Conservation (phyloP, 345 rosid species). For the Populus alba region DNA sequence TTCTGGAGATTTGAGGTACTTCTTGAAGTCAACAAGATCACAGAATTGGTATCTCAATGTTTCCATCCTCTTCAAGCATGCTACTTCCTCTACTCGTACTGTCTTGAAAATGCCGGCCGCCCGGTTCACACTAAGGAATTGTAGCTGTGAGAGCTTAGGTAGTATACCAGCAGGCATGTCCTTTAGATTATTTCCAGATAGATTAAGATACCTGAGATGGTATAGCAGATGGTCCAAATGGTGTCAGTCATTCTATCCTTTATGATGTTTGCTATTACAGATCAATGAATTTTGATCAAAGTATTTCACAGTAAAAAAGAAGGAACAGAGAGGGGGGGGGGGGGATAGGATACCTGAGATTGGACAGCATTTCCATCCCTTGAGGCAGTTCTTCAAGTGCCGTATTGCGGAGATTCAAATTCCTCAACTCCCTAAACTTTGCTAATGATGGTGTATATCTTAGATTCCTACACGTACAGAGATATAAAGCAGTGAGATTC, state of each 20-base stretch:
- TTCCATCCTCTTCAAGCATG: constrained; percentile 3
- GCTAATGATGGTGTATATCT: constrained; percentile 18
- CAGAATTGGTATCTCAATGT: background rate
- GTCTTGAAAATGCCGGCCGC: background rate
- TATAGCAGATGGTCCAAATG: background rate
- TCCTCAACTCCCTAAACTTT: constrained; percentile 4
- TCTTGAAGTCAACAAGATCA: background rate
- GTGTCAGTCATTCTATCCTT: background rate
- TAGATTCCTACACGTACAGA: fast-evolving
- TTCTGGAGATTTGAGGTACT: background rate
- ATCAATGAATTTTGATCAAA: background rate
- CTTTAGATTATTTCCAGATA: background rate
- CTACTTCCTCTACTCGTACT: constrained; percentile 8
- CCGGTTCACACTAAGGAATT: background rate
- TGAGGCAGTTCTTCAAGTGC: constrained; percentile 12
- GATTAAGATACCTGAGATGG: background rate
- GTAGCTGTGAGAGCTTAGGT: constrained; percentile 1
- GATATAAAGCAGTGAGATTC: constrained; percentile 16
- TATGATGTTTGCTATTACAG: background rate
- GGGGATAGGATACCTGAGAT: constrained; percentile 18
- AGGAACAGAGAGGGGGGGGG: too few species aligned
- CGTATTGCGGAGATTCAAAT: constrained; percentile 8
- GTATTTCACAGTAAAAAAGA: background rate
- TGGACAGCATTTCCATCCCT: constrained; percentile 18
- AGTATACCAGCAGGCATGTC: constrained; percentile 7